phyloP scores from a whole-genome alignment of 352 stramenopile species.

The Elongisporangium undulatum region DNA sequence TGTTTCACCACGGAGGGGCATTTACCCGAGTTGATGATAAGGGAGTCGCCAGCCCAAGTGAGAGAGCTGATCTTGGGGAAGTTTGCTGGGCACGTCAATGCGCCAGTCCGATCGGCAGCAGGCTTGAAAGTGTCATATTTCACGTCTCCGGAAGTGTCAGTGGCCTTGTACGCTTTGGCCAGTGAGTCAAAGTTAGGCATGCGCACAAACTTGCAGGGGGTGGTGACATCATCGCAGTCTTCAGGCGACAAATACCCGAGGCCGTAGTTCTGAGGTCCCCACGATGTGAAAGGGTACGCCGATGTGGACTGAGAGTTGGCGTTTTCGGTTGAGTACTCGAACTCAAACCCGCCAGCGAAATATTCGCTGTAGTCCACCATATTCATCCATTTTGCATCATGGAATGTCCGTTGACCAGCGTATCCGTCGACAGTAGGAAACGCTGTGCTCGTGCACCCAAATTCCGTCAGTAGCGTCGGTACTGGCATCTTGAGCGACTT shows the following conservation, averaged over 20 bases:
- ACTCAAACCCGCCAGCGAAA: slow-evolving; percentile 64
- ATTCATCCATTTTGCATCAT: slow-evolving; percentile 64
- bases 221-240: slow-evolving; percentile 50
- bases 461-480: slow-evolving; percentile 37
- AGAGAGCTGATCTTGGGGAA: not conserved
- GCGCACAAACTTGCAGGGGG: slow-evolving; percentile 44
- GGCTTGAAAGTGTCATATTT: not conserved
- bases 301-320: slow-evolving; percentile 54
- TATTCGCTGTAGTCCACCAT: slow-evolving; percentile 37
- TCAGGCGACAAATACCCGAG: slow-evolving; percentile 67
- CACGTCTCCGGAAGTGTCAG: not conserved
- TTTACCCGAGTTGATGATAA: not conserved
- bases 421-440: slow-evolving; percentile 55
- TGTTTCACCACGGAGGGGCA: not conserved
- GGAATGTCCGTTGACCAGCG: slow-evolving; percentile 70
- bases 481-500: slow-evolving; percentile 52
- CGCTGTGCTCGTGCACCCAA: slow-evolving; percentile 16
- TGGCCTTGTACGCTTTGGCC: slow-evolving; percentile 25
- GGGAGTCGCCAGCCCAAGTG: not conserved
- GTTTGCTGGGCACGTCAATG: not conserved
- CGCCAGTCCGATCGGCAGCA: not conserved
- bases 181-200: slow-evolving; percentile 71
- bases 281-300: slow-evolving; percentile 62
- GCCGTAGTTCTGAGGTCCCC: slow-evolving; percentile 68
- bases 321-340: slow-evolving; percentile 81